Evolutionary conservation across 768 basidiomycete genomes (phyloP).

Genomic region (Tricholoma bakamatsutake): DNA sequence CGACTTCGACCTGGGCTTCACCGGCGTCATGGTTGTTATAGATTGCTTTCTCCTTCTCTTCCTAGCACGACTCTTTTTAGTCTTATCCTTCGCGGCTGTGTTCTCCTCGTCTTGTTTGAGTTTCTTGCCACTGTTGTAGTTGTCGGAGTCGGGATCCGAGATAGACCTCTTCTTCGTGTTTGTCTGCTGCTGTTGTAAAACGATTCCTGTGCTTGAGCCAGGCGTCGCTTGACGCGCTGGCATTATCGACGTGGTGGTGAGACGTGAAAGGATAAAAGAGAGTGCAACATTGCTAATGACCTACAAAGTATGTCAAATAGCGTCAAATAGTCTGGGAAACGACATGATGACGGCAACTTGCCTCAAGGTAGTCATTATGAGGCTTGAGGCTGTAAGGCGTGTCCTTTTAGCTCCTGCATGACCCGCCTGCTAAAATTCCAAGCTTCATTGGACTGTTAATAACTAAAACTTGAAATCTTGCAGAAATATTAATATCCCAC

Average conservation of each 20-base stretch:
- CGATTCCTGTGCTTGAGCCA: slow-evolving; percentile 20
- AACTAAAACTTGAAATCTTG: too few relatives aligned
- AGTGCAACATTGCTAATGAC: neutral
- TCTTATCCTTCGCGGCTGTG: slow-evolving; percentile 22
- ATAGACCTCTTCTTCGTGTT: slow-evolving; percentile 28
- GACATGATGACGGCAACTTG: too few relatives aligned
- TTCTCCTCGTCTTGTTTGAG: slow-evolving; percentile 19
- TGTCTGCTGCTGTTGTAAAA: slow-evolving; percentile 17
- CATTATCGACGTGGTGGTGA: slow-evolving; percentile 5
- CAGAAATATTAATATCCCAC: too few relatives aligned
- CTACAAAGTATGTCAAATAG: neutral
- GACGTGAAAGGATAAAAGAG: neutral
- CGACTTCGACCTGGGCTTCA: slow-evolving; percentile 9
- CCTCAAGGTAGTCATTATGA: too few relatives aligned
- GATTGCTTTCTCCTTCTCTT: slow-evolving; percentile 32
- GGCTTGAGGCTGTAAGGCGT: too few relatives aligned
- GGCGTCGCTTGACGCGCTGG: slow-evolving; percentile 32
- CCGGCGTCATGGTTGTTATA: slow-evolving; percentile 17
- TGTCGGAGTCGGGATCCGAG: slow-evolving; percentile 23
- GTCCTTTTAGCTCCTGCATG: too few relatives aligned
- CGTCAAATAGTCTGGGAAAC: neutral
- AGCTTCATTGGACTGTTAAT: too few relatives aligned
- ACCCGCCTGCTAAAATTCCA: too few relatives aligned
- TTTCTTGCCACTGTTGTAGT: slow-evolving; percentile 23
- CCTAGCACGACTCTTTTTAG: slow-evolving; percentile 23